Conservation (phyloP, 179 eudicot genomes). For the Spinacia oleracea region DNA sequence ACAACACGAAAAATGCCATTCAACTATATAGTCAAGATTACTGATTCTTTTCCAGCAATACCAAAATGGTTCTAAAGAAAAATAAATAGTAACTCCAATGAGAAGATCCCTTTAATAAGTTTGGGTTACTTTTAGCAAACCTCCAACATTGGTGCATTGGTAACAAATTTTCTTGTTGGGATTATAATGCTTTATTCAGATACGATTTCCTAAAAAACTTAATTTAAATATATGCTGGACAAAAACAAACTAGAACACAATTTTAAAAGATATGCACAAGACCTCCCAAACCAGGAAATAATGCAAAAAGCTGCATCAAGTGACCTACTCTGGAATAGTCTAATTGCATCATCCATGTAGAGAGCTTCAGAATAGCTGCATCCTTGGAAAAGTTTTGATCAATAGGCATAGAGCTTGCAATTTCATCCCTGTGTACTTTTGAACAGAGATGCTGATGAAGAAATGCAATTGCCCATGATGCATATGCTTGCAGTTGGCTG, state of each 20-base stretch:
- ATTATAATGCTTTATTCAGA: neutral
- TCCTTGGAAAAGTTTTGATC: conserved; percentile 61
- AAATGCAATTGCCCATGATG: conserved; percentile 86
- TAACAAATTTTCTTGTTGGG: neutral
- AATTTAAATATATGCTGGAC: neutral
- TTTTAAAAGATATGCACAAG: neutral
- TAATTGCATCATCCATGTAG: conserved; percentile 73
- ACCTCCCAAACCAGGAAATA: neutral
- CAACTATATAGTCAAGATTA: neutral
- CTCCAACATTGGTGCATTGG: neutral
- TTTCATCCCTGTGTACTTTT: conserved; percentile 36
- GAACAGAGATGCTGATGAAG: conserved; percentile 57
- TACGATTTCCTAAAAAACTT: neutral
- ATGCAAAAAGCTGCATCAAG: conserved; percentile 4
- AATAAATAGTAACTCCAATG: neutral
- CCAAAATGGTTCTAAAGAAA: neutral
- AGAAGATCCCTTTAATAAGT: neutral
- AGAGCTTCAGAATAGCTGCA: conserved; percentile 65
- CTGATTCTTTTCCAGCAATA: neutral
- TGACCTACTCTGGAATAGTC: conserved; percentile 53
- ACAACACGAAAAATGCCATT: neutral
- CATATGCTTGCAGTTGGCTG: conserved; percentile 64
- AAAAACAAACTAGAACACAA: neutral
- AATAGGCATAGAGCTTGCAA: conserved; percentile 31
- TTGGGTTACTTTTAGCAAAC: neutral